Evolutionary conservation across 2,329 filamentous ascomycete genomes (phyloP).

Genomic region (Penicillium sp.): DNA sequence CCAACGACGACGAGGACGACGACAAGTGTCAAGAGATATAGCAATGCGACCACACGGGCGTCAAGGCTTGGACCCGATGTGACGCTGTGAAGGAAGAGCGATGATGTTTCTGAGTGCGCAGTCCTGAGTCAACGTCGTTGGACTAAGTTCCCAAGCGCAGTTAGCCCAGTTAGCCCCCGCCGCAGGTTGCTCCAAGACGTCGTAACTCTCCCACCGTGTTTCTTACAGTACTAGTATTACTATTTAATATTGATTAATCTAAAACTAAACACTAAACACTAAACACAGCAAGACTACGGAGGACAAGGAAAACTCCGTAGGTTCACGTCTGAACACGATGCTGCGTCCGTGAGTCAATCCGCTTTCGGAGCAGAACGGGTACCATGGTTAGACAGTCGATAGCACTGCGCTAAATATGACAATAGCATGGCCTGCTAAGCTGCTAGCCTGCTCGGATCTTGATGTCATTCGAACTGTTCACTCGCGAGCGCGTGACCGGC

Average conservation of each 20-base stretch:
- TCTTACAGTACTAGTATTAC: too few species aligned
- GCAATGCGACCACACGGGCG: conserved; percentile 15
- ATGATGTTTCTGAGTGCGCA: conserved; percentile 10
- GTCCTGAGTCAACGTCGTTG: not conserved
- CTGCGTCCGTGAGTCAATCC: not conserved
- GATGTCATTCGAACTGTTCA: not conserved
- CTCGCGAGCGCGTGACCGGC: conserved; percentile 7
- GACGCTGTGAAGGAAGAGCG: conserved; percentile 10
- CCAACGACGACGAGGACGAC: not conserved
- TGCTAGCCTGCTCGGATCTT: not conserved
- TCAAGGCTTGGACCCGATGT: conserved; percentile 15
- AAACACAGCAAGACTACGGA: not conserved
- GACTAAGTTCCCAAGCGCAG: too few species aligned
- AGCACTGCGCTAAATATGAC: too few species aligned
- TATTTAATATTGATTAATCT: too few species aligned
- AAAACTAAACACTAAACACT: too few species aligned
- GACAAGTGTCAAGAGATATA: not conserved
- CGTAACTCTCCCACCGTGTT: too few species aligned
- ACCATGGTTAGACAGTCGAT: too few species aligned
- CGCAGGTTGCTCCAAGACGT: too few species aligned
- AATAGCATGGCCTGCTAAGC: too few species aligned
- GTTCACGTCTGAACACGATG: not conserved
- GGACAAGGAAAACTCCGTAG: not conserved
- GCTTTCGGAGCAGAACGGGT: conserved; percentile 10
- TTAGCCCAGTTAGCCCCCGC: not conserved